Evolutionary conservation across 495 filamentous ascomycete genomes (phyloP), one percentile per base, ranked within the genome.

Genomic region (Alectoria sarmentosa): DNA sequence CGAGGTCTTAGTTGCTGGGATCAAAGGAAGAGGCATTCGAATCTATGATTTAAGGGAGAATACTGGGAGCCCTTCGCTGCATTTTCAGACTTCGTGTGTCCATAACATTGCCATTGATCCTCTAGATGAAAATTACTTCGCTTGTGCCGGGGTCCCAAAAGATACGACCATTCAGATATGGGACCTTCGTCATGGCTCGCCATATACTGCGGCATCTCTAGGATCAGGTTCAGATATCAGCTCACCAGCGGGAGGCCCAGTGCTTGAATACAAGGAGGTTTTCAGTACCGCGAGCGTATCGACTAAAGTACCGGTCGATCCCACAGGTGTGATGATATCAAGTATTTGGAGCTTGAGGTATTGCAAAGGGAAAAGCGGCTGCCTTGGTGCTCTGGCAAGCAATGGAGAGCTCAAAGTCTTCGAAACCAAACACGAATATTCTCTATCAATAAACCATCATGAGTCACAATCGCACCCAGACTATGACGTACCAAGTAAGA

Each of bases 41-140:
- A 84, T 96, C 13, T 96, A 95, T 74, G 94, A 98, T 75, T 76
- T 98, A 28, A 76, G 94, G 86, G 84, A 86, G 69, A 76, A 75
- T 10, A 74, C 77, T 32, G 77, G 82, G 61, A 88, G 79, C 71
- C 83, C 75, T 52, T 82, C 78, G 58, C 74, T 84, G 32, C 83
- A 78, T 74, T 91, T 89, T 69, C 83, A 84, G 19, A 96, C 92
- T 21, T 84, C 87, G 58, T 94, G 90, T 72, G 91, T 92, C 49
- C 90, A 96, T 70, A 96, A 96, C 66, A 74, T 98, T 58, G 86
- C 91, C 36, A 92, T 98, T 65, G 90, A 98, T 74, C 89, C 88
- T 68, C 80, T 88, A 15, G 90, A 98, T 73, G 86, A 90, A 70
- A 96, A 97, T 70, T 96, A 96, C 70, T 96, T 98, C 74, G 90